phyloP scores from a whole-genome alignment of 1,284 basidiomycete species.

The Sutorius eximius region DNA sequence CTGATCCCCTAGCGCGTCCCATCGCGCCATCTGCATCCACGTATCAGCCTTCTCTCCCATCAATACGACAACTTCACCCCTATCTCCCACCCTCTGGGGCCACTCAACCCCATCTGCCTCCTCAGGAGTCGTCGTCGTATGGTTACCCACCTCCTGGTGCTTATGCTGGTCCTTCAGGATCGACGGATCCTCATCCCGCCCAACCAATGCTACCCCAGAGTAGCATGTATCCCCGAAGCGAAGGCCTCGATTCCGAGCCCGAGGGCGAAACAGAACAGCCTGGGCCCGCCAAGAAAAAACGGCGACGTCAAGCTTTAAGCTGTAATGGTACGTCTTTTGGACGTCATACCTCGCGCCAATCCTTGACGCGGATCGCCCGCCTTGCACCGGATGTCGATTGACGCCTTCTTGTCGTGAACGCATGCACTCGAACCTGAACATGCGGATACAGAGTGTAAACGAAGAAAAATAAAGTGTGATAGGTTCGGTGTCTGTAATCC shows the following conservation, averaged over 20 bases:
- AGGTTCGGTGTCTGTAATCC: conserved; percentile 40
- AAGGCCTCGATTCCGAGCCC: conserved; percentile 45
- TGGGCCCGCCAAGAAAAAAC: conserved; percentile 70
- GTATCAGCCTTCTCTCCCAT: conserved; percentile 49
- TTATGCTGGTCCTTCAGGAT: conserved; percentile 27
- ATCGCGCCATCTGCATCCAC: conserved; percentile 20
- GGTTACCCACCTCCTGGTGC: conserved; percentile 26
- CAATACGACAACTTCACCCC: conserved; percentile 65
- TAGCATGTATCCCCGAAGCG: conserved; percentile 33
- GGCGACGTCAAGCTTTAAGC: conserved; percentile 70
- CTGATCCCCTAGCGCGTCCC: conserved; percentile 29
- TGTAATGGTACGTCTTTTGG: conserved; percentile 62
- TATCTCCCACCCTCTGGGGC: conserved; percentile 48
- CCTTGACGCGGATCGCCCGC: conserved; percentile 10
- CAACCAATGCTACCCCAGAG: conserved; percentile 27
- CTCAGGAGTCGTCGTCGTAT: conserved; percentile 24
- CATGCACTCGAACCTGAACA: conserved; percentile 4
- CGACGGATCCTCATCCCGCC: conserved; percentile 30
- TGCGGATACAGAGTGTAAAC: conserved; percentile 49
- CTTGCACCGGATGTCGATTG: conserved; percentile 1
- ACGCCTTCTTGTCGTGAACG: background rate
- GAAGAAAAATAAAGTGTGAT: conserved; percentile 63
- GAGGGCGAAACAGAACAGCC: conserved; percentile 50
- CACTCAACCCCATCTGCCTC: conserved; percentile 22
- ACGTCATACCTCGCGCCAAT: conserved; percentile 13